These are phyloP conservation scores for Nitzschia sp. DNA, from an alignment of 108 stramenopile genomes.

Conservation along the genomic window DNA sequence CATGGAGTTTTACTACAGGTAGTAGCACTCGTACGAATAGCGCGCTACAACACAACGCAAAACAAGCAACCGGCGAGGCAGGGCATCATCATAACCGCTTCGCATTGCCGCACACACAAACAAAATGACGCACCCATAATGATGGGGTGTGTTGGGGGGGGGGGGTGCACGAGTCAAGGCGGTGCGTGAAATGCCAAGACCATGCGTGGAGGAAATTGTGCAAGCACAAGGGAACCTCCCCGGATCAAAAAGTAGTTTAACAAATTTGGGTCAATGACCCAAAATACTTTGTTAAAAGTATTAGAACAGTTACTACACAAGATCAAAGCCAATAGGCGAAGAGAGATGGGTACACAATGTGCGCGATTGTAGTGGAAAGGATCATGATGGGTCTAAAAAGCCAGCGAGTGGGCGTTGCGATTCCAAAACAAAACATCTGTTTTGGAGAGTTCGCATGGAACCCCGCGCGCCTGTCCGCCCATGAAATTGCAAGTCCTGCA, in stretches of 20 bases:
- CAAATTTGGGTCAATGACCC: conserved; percentile 45
- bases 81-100: no score
- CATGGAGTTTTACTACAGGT: no score
- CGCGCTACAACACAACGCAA: no score
- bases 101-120: not conserved
- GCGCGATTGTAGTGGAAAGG: no score
- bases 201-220: conserved; percentile 71
- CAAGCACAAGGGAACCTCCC: conserved; percentile 69
- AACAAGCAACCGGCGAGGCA: no score
- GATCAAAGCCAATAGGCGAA: conserved; percentile 86
- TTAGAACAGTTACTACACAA: conserved; percentile 88
- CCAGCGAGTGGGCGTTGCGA: no score
- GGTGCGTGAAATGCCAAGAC: conserved; percentile 87
- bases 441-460: no score
- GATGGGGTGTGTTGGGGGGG: conserved; percentile 14
- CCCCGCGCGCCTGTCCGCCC: no score
- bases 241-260: conserved; percentile 74
- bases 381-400: no score
- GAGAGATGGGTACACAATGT: conserved; percentile 63
- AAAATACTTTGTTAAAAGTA: conserved; percentile 67
- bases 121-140: not conserved
- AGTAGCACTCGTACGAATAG: no score
- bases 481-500: no score
- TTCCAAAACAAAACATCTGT: no score
- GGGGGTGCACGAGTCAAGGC: conserved; percentile 74